A percentile compares a stretch with the other conserved stretches of the same genome.
phyloP scores from a whole-genome alignment of 2,329 filamentous ascomycete genomes.

The Alternaria sp. region DNA sequence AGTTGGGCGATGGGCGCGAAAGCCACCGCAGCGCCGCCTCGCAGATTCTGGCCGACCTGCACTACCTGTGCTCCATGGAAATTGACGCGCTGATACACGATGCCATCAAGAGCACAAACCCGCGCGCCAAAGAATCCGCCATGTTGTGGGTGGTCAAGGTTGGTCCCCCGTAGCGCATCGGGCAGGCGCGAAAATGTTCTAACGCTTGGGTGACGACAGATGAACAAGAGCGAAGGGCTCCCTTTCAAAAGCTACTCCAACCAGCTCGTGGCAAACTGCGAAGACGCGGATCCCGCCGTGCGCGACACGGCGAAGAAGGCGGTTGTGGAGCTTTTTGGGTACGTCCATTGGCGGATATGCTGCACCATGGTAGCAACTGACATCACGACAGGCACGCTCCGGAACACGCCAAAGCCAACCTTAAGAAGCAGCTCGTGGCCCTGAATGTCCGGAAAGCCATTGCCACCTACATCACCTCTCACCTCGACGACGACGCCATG shows the following conservation, averaged over 20 bases:
- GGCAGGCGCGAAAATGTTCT: constrained; percentile 3
- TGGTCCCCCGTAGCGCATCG: constrained; percentile 13
- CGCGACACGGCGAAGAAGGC: constrained; percentile 83
- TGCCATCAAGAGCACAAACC: constrained; percentile 80
- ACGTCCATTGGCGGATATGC: constrained; percentile 21
- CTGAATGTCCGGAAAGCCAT: constrained; percentile 89
- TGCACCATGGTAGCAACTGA: constrained; percentile 19
- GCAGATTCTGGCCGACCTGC: constrained; percentile 79
- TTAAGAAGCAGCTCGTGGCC: constrained; percentile 84
- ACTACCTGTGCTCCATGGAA: constrained; percentile 70
- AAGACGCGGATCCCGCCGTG: constrained; percentile 88
- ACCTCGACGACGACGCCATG: constrained; percentile 72
- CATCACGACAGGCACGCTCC: constrained; percentile 69
- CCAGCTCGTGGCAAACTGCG: constrained; percentile 81
- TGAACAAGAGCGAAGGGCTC: constrained; percentile 80
- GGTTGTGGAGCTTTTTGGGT: constrained; percentile 87
- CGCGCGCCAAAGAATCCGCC: constrained; percentile 81
- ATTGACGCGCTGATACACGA: constrained; percentile 80
- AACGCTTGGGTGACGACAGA: constrained; percentile 56
- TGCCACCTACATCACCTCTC: constrained; percentile 78
- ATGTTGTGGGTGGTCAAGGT: constrained; percentile 87
- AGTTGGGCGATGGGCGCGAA: constrained; percentile 87
- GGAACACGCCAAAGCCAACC: constrained; percentile 81
- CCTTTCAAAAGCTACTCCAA: constrained; percentile 85
- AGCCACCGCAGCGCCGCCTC: constrained; percentile 77